Percentiles rank a stretch among this genome's conserved stretches.
Evolutionary conservation across 352 stramenopile genomes (phyloP).

Genomic region (Phytophthora multivora): DNA sequence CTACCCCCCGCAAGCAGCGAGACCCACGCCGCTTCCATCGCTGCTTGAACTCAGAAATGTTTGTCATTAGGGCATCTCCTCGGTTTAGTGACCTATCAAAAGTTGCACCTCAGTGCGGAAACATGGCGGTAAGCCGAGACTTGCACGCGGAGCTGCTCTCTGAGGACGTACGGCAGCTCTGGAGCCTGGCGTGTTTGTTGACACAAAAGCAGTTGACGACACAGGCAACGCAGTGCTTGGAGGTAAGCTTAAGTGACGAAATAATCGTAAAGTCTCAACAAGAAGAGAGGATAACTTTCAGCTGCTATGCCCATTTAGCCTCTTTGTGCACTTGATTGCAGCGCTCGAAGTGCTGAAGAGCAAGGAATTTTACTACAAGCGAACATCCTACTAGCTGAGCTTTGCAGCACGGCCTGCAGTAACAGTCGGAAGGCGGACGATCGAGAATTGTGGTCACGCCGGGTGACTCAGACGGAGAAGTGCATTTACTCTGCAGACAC

Average conservation of each 20-base stretch:
- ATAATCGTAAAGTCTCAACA: neutral
- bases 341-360: conserved; percentile 16
- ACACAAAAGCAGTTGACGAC: conserved; percentile 40
- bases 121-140: conserved; percentile 20
- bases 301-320: conserved; percentile 25
- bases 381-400: conserved; percentile 64
- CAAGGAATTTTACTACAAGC: conserved; percentile 34
- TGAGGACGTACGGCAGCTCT: conserved; percentile 57
- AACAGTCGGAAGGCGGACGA: conserved; percentile 46
- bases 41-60: conserved; percentile 20
- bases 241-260: conserved; percentile 32
- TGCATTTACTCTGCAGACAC: conserved; percentile 40
- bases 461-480: conserved; percentile 51
- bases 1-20: conserved; percentile 6
- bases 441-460: conserved; percentile 56
- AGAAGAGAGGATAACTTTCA: conserved; percentile 1
- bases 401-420: conserved; percentile 49
- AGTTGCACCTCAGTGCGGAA: conserved; percentile 3
- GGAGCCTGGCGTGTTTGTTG: conserved; percentile 61
- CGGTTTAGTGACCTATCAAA: conserved; percentile 10
- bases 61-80: conserved; percentile 5
- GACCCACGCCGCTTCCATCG: conserved; percentile 19
- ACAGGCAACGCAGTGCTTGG: conserved; percentile 52
- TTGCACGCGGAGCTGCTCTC: conserved; percentile 16
- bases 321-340: conserved; percentile 34